phyloP scores from a whole-genome alignment of 495 filamentous ascomycete genomes.

The Penicillium ochrochloron region DNA sequence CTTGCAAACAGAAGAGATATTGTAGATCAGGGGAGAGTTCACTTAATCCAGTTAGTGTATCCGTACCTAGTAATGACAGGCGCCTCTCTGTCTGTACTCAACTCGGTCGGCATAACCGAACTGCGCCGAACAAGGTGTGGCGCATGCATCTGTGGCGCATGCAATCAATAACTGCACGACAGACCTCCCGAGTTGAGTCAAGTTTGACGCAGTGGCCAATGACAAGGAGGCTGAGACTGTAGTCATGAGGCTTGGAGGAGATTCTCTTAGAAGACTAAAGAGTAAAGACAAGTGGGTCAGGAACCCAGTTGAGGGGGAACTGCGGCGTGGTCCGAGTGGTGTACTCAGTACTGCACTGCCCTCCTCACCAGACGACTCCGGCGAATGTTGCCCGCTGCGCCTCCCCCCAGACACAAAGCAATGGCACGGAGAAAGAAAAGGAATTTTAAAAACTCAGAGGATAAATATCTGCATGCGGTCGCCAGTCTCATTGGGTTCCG shows the following conservation, averaged over 20 bases:
- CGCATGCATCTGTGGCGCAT: conserved; percentile 15
- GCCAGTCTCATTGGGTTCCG: background rate
- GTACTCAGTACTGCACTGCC: conserved; percentile 9
- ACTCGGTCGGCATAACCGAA: background rate
- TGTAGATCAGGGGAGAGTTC: background rate
- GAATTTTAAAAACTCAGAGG: background rate
- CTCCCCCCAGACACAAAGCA: conserved; percentile 4
- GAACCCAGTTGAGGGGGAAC: background rate
- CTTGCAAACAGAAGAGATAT: background rate
- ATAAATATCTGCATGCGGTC: conserved; percentile 11
- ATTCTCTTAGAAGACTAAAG: background rate
- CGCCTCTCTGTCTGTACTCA: background rate
- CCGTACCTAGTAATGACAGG: background rate
- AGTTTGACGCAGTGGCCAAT: conserved; percentile 10
- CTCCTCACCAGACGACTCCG: conserved; percentile 4
- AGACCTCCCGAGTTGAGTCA: background rate
- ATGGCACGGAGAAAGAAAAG: background rate
- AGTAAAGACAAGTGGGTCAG: background rate
- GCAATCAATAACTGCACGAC: background rate
- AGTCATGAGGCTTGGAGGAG: conserved; percentile 1
- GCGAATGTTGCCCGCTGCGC: conserved; percentile 7
- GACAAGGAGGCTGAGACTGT: conserved; percentile 2
- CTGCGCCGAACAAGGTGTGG: conserved; percentile 2
- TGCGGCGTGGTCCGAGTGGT: conserved; percentile 14
- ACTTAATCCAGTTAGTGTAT: background rate